Base-by-base conservation (phyloP, 129 eudicot genomes). In the Flaveria trinervia region DNA sequence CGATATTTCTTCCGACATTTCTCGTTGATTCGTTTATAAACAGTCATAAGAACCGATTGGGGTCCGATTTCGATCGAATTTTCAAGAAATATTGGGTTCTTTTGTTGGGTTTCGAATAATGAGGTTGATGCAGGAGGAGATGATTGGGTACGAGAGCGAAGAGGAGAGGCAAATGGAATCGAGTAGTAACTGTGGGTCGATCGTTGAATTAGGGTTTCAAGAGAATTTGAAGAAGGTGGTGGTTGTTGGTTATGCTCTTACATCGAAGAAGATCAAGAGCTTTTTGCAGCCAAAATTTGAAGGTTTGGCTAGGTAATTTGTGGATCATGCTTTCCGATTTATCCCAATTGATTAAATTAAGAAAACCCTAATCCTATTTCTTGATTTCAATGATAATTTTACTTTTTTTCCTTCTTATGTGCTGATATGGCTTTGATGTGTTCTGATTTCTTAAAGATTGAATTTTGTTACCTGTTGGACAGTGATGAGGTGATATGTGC, bases 241-340 rank as follows among this genome's bases (percentile, higher is more conserved):
- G 39, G 93, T 90, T 68, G 98, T 93, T 8, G 96, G 98, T 16
- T 93, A 93, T 77, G 98, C 97, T 68, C 95, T 93, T 45, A 93
- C 98, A 9, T 86, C 92, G 45, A 93, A 93, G 88, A 93, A 93
- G 82, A 81, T 77, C 75, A 90, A 88, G 83, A 93, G 98, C 91
- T 93, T 93, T 75, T 84, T 93, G 83, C 89, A 93, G 77, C 98
- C 98, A 49, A 93, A 93, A 65, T 81, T 93, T 83, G 87, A 90
- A 82, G 86, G 92, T 73, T 80, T 93, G 71, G 98, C 98, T 60
- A 88, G 97, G 98, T 92, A 89, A 36, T 28, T 50, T 41, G 23
- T 43, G 18, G 3, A 20, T 48, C 33, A 9, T 7, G 5, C 7
- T 36, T 5, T 36, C 41, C 41, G 5, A 4, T 36, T 36, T 36